Evolutionary conservation across 225 moss, liverwort and hornwort species (phyloP), one percentile per base, ranked within the genome.

Genomic region (Climacium dendroides): DNA sequence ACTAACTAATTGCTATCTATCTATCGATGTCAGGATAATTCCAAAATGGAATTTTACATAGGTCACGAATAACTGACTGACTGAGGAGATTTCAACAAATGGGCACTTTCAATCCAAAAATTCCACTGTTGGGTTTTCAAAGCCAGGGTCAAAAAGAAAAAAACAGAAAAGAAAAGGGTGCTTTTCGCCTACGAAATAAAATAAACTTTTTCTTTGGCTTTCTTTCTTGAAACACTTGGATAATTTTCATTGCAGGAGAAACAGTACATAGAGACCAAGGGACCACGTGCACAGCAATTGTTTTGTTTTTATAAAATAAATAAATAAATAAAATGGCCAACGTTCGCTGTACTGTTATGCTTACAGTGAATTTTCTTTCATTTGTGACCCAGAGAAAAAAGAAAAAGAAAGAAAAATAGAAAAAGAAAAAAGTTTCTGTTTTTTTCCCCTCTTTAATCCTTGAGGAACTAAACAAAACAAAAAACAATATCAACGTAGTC

Each of bases 321-420:
- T n/a, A n/a, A n/a, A n/a, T n/a, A n/a, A n/a, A n/a, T n/a, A n/a
- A n/a, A n/a, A n/a, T n/a, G n/a, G n/a, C n/a, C n/a, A n/a, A n/a
- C n/a, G n/a, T n/a, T n/a, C n/a, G n/a, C n/a, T n/a, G n/a, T 41
- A 25, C 25, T 15, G 43, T 28, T 16, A 16, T 28, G 43, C 71
- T 28, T 8, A 43, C 6, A 45, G 45, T 28, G 45, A 72, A 45
- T 43, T 43, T 66, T 28, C 32, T 74, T 74, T 74, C 48, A 48
- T 48, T 12, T 13, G 53, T 5, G 9, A 14, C 35, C 6, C 1
- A 8, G 5, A 1, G 9, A 20, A 23, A 52, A 6, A 32, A 30
- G 5, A 1, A 3, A 17, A 9, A 11, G 3, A 10, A 6, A n/a
- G n/a, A n/a, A 0, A 19, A 18, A 29, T 6, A 64, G 9, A 7